Base-by-base conservation (phyloP, 345 rosid species). In the Corchorus olitorius region DNA sequence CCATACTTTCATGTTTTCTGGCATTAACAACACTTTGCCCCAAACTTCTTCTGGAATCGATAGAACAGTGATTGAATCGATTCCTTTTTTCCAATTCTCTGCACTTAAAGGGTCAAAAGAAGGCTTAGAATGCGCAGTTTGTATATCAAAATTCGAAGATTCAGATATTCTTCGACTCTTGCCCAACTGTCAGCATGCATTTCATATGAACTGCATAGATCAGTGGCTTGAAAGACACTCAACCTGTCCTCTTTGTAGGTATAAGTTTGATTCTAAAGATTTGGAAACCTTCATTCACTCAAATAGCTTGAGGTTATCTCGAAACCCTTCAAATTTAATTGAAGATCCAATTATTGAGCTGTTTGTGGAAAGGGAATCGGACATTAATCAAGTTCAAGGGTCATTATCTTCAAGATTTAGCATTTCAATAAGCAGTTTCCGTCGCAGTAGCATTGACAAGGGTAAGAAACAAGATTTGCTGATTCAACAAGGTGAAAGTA, bases 171-270 rank as follows among this genome's bases (percentile, higher is more conserved):
- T 94, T 13, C 73, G 97, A 73, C 62, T 94, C 72, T 79, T 94
- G 78, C 98, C 98, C 1, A 84, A 84, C 65, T 92, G 98, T 83
- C 81, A 87, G 62, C 97, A 94, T 74, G 97, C 93, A 41, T 94
- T 94, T 53, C 97, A 94, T 78, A 86, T 91, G 20, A 82, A 84
- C 76, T 94, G 97, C 27, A 89, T 94, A 22, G 98, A 94, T 77
- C 88, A 84, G 77, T 91, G 98, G 98, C 93, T 92, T 19, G 98
- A 92, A 76, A 85, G 75, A 58, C 92, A 92, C 82, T 92, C 98
- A 0, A 89, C 92, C 74, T 94, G 97, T 71, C 98, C 97, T 34
- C 86, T 94, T 1, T 94, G 98, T 70, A 81, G 98, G 73, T 56
- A 79, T 1, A 88, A 76, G 69, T 83, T 94, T 74, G 81, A 81